Evolutionary conservation across 2,329 filamentous ascomycete species (phyloP).

Genomic region (Cladosporium austrohemisphaericum): DNA sequence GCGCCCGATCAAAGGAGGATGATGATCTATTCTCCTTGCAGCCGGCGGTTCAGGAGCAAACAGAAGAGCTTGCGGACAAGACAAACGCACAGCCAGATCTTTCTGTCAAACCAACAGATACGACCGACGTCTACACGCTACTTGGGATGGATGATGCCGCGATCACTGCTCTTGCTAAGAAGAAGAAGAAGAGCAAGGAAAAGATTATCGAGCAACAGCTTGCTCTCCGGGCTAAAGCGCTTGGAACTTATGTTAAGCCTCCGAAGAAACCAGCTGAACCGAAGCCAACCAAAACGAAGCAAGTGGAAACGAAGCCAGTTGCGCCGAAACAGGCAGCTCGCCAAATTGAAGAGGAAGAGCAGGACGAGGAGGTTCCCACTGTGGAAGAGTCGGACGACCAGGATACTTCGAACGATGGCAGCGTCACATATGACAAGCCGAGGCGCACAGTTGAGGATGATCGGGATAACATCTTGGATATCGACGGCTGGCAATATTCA

Average conservation of each 20-base stretch:
- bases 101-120: conserved; percentile 1
- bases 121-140: conserved; percentile 17
- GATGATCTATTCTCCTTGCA: conserved; percentile 72
- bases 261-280: conserved; percentile 26
- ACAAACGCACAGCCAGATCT: conserved; percentile 28
- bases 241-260: conserved; percentile 27
- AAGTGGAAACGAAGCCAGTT: conserved; percentile 20
- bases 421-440: conserved; percentile 57
- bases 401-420: conserved; percentile 53
- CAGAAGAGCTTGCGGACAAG: conserved; percentile 11
- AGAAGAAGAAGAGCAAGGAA: conserved; percentile 71
- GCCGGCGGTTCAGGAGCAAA: conserved; percentile 48
- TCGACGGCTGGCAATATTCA: conserved; percentile 66
- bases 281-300: conserved; percentile 21
- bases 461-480: conserved; percentile 59
- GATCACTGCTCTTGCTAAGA: conserved; percentile 39
- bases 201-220: conserved; percentile 67
- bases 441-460: conserved; percentile 65
- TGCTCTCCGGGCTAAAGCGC: conserved; percentile 48
- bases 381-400: conserved; percentile 45
- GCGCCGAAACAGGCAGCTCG: conserved; percentile 34
- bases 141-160: conserved; percentile 16
- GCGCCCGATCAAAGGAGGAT: conserved; percentile 80
- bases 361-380: conserved; percentile 45
- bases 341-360: conserved; percentile 35